Conservation (phyloP, 1,139 yeast genomes). For the Suhomyces guaymorum region DNA sequence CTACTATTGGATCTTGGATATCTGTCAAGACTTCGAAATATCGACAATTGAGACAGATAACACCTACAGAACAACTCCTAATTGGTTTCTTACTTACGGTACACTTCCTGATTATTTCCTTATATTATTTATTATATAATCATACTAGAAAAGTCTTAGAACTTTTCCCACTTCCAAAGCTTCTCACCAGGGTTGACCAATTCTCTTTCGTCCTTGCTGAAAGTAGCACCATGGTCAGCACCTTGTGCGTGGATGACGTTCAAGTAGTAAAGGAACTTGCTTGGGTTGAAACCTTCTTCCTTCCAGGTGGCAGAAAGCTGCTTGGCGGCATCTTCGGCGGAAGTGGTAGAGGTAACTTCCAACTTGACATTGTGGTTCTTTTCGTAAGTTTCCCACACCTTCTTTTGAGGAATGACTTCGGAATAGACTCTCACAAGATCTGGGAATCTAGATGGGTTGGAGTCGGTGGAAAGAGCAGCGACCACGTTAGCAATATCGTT, state of each 20-base stretch:
- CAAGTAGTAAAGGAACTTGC: slow-evolving; percentile 32
- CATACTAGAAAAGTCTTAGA: too few relatives aligned
- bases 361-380: slow-evolving; percentile 38
- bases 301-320: slow-evolving; percentile 28
- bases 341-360: too few relatives aligned
- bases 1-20: too few relatives aligned
- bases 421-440: slow-evolving; percentile 48
- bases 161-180: slow-evolving; percentile 54
- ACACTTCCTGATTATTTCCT: too few relatives aligned
- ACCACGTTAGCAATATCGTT: slow-evolving; percentile 50
- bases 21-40: too few relatives aligned
- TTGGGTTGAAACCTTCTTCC: slow-evolving; percentile 30
- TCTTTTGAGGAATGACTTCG: slow-evolving; percentile 38
- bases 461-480: slow-evolving; percentile 34
- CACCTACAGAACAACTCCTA: too few relatives aligned
- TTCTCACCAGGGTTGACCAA: slow-evolving; percentile 55
- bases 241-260: slow-evolving; percentile 36
- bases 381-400: slow-evolving; percentile 44
- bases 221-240: slow-evolving; percentile 38
- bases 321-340: too few relatives aligned
- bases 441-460: slow-evolving; percentile 42
- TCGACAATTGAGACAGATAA: too few relatives aligned
- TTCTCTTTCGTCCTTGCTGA: slow-evolving; percentile 43
- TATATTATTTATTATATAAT: too few relatives aligned
- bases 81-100: too few relatives aligned